These are phyloP conservation scores for Allomyces macrogynus DNA, from an alignment of 192 early-diverging fungal genomes.

Conservation along the genomic window DNA sequence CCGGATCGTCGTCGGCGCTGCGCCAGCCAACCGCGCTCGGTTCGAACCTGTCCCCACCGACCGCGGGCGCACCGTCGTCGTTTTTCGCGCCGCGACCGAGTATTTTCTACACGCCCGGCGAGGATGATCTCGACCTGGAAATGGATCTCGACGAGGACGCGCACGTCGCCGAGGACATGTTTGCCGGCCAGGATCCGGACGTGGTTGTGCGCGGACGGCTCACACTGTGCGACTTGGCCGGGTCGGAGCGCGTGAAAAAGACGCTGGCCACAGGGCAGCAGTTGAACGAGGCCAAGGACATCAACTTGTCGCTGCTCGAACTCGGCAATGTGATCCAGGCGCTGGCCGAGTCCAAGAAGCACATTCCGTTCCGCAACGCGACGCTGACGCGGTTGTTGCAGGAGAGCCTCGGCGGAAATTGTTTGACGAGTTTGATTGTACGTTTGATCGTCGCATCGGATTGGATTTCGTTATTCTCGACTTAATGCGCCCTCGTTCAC, in stretches of 20 bases:
- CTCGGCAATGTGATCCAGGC: slow-evolving; percentile 73
- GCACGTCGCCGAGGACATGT: neutral
- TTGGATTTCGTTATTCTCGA: no score
- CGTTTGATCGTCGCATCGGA: no score
- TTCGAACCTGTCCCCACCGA: neutral
- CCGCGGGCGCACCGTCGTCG: neutral
- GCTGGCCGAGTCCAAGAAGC: slow-evolving; percentile 25
- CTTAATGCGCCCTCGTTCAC: no score
- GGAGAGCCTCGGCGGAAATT: slow-evolving; percentile 50
- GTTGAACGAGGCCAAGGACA: slow-evolving; percentile 59
- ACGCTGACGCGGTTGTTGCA: slow-evolving; percentile 45
- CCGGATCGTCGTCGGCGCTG: neutral
- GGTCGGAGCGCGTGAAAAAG: slow-evolving; percentile 46
- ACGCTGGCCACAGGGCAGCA: slow-evolving; percentile 39
- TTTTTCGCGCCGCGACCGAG: neutral
- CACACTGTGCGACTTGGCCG: slow-evolving; percentile 62
- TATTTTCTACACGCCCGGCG: no score
- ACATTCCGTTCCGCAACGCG: slow-evolving; percentile 43
- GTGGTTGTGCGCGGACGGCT: slow-evolving; percentile 22
- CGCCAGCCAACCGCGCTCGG: no score
- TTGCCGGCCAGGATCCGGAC: slow-evolving; percentile 1
- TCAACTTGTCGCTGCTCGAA: slow-evolving; percentile 59
- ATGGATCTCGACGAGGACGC: neutral
- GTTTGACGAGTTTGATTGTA: slow-evolving; percentile 43
- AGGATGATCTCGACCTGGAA: neutral